These are phyloP conservation scores for Fusarium luffae DNA, from an alignment of 2,329 filamentous ascomycete species.

Conservation along the genomic window DNA sequence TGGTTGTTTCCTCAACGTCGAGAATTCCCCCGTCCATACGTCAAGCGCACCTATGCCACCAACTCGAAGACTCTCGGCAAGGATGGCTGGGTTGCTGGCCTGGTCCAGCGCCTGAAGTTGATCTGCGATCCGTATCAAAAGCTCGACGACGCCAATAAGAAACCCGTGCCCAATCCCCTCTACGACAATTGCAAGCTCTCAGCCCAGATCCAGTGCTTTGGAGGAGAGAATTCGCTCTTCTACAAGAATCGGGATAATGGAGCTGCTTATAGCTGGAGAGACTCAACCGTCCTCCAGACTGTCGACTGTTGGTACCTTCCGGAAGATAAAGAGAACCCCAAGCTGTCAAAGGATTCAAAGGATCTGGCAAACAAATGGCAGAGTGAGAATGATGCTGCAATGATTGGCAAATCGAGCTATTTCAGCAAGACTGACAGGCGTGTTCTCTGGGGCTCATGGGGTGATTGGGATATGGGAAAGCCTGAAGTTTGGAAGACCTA, in stretches of 20 bases:
- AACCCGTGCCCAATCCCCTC: neutral
- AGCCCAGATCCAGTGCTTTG: constrained; percentile 58
- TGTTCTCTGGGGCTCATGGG: constrained; percentile 55
- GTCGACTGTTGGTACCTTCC: constrained; percentile 53
- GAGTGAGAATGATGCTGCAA: constrained; percentile 52
- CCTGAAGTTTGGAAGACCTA: constrained; percentile 49
- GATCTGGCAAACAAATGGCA: constrained; percentile 56
- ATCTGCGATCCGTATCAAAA: constrained; percentile 33
- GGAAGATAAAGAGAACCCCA: too few species aligned
- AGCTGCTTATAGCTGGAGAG: constrained; percentile 60
- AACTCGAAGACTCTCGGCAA: constrained; percentile 54
- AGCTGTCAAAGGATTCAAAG: constrained; percentile 22
- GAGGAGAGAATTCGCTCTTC: constrained; percentile 57
- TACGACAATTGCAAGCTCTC: constrained; percentile 56
- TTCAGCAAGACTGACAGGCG: constrained; percentile 54
- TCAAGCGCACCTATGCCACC: constrained; percentile 59
- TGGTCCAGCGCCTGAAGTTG: constrained; percentile 29
- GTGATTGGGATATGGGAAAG: constrained; percentile 50
- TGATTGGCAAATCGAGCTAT: constrained; percentile 45
- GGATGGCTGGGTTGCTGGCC: constrained; percentile 53
- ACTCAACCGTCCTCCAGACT: constrained; percentile 53
- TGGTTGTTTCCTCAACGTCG: constrained; percentile 60
- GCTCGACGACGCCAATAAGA: constrained; percentile 5
- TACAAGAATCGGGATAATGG: constrained; percentile 56
- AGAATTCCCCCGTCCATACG: constrained; percentile 61